Conservation (phyloP, 192 early-diverging fungal genomes). For the Backusella liffmaniae region DNA sequence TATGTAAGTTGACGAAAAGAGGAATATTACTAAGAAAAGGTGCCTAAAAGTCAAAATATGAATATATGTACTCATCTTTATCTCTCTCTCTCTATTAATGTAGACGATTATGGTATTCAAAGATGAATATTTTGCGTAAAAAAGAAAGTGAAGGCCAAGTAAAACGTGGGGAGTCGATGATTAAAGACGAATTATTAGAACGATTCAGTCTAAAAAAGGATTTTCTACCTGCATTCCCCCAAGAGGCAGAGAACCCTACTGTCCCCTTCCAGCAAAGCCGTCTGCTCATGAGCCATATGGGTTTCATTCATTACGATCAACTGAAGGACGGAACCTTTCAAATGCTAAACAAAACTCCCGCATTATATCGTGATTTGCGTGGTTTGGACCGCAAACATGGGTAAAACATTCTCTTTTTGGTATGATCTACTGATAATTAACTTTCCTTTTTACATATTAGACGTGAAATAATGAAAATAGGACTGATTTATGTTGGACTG, state of each 20-base stretch:
- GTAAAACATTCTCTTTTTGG: conserved; percentile 35
- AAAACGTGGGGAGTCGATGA: conserved; percentile 11
- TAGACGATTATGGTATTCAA: conserved; percentile 29
- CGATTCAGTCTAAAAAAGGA: conserved; percentile 50
- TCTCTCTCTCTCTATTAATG: neutral
- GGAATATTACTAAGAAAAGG: neutral
- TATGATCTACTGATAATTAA: neutral
- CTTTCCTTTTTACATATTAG: conserved; percentile 32
- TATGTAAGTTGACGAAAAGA: conserved; percentile 15
- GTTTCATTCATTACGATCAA: conserved; percentile 70
- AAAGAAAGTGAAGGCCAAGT: neutral
- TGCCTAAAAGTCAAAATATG: neutral
- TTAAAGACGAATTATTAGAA: conserved; percentile 18
- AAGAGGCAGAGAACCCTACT: conserved; percentile 45
- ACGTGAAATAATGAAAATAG: conserved; percentile 89
- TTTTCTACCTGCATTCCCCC: conserved; percentile 47
- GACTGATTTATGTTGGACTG: conserved; percentile 85
- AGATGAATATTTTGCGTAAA: conserved; percentile 19
- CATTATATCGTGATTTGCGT: conserved; percentile 69
- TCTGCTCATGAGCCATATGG: conserved; percentile 77
- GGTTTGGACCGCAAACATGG: conserved; percentile 80
- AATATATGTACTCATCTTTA: neutral
- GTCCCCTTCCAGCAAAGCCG: conserved; percentile 64
- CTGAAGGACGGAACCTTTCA: conserved; percentile 69
- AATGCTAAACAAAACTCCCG: conserved; percentile 62